Conservation (phyloP, 2,329 filamentous ascomycete species). For the Beauveria pseudobassiana region DNA sequence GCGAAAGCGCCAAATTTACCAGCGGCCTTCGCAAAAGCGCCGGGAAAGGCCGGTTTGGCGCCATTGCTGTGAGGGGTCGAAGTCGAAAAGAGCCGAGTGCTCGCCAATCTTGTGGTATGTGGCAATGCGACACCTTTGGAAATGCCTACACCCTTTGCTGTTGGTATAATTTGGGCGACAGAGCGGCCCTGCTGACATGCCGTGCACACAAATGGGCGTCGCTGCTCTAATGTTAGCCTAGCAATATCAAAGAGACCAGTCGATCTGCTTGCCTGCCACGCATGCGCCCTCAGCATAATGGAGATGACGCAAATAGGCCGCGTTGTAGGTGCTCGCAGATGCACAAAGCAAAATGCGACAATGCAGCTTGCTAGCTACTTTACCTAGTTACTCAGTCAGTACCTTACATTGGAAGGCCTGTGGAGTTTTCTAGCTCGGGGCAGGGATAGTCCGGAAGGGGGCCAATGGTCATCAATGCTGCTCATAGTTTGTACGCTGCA, state of each 20-base stretch:
- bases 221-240: conserved; percentile 9
- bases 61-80: conserved; percentile 16
- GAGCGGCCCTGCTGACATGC: conserved; percentile 1
- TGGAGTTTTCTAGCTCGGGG: conserved; percentile 9
- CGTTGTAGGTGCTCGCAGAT: background rate
- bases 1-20: conserved; percentile 18
- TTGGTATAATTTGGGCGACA: background rate
- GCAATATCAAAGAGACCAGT: background rate
- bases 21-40: conserved; percentile 16
- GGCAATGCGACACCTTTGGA: background rate
- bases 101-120: background rate
- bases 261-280: conserved; percentile 28
- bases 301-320: conserved; percentile 14
- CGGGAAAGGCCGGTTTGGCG: conserved; percentile 17
- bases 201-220: conserved; percentile 32
- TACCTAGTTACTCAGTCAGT: no score
- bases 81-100: conserved; percentile 21
- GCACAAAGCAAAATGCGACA: conserved; percentile 3
- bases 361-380: background rate
- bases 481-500: background rate
- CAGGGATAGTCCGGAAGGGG: conserved; percentile 9
- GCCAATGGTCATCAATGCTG: no score
- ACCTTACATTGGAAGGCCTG: background rate
- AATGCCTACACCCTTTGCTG: background rate
- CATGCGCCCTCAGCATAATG: conserved; percentile 35